phyloP scores from a whole-genome alignment of 2,329 filamentous ascomycete genomes.

The Rutstroemia sydowiana region DNA sequence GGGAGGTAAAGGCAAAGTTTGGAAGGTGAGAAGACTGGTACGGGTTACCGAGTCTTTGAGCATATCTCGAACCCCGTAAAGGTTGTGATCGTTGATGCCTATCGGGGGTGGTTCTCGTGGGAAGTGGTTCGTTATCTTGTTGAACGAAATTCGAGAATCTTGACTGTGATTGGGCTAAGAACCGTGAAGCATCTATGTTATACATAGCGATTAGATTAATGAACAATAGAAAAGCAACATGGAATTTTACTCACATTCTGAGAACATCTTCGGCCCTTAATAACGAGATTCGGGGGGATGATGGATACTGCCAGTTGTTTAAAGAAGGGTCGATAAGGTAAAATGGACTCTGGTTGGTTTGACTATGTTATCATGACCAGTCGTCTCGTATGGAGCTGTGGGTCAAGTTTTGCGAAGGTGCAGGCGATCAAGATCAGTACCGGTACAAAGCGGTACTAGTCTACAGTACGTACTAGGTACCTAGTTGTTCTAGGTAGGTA shows the following conservation, averaged over 20 bases:
- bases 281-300: background rate
- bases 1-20: constrained; percentile 72
- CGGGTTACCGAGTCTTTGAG: constrained; percentile 53
- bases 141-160: constrained; percentile 69
- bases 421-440: no score
- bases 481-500: no score
- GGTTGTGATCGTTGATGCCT: constrained; percentile 24
- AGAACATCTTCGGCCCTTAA: constrained; percentile 26
- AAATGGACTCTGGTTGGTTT: no score
- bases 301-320: background rate
- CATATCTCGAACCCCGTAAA: constrained; percentile 21
- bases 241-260: constrained; percentile 26
- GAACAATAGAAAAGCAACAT: background rate
- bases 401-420: no score
- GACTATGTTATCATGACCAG: no score
- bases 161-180: constrained; percentile 93
- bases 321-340: no score
- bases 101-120: constrained; percentile 31
- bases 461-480: no score
- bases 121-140: constrained; percentile 35
- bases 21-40: constrained; percentile 73
- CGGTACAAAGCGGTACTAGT: no score
- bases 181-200: constrained; percentile 88
- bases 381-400: no score
- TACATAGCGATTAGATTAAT: constrained; percentile 11